Evolutionary conservation across 805 yeast genomes (phyloP), one percentile per base, ranked within the genome.

Genomic region (Zygoascus ofunaensis): DNA sequence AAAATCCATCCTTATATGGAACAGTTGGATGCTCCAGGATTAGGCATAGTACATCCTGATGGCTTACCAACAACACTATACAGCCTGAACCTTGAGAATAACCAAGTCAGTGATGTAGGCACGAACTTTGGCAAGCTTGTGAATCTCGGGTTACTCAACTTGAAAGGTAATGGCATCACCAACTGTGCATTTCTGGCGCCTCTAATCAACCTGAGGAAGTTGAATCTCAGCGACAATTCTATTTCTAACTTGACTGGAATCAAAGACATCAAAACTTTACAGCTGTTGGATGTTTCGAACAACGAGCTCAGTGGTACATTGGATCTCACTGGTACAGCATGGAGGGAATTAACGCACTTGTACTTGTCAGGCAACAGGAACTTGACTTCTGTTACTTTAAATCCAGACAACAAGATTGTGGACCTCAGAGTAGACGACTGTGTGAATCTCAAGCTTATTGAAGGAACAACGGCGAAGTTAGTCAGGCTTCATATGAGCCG

Each of bases 51-150:
- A 26, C 70, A 58, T 49, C 51, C 74, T 17, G 68, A 68, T n/a
- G 79, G 79, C 0, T 50, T 71, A 12, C 77, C 79, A 1, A 47
- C 49, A 19, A 49, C 61, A 3, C 47, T 70, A 2, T 55, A 70
- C 45, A 56, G 58, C 15, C 55, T 75, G 35, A 58, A 67, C 42
- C 56, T 70, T 12, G 53, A 68, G 3, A 45, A 55, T 28, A 74
- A 74, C 52, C 44, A 47, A 8, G 51, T 75, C 15, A 66, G 62
- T 17, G 67, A 68, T 44, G 54, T 71, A 41, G 41, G 41, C 10
- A 66, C 74, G 2, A 65, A 75, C 3, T 72, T 73, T 51, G 55
- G 60, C 34, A 58, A 62, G 26, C 63, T 69, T 48, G 55, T 50
- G n/a, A 71, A 72, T 45, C 57, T 75, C 20, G 76, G 70, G 45